A percentile compares a stretch with the other conserved stretches of the same genome.
Evolutionary conservation across 208 protist genomes (phyloP).

Genomic region (Wallacemonas sp.): DNA sequence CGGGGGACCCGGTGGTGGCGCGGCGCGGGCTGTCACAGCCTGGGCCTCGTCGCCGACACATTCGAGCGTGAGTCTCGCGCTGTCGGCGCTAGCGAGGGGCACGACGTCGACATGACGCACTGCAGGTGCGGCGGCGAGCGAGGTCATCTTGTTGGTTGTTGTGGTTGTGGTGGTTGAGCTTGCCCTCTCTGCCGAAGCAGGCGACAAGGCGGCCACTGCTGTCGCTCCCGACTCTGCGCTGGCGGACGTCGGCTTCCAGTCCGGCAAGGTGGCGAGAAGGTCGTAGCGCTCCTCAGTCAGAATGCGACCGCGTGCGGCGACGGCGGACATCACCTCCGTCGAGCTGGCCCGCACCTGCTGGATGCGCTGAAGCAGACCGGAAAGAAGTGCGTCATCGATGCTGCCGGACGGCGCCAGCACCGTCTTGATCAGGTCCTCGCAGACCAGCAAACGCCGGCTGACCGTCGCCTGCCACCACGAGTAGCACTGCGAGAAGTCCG

Average conservation of each 20-base stretch:
- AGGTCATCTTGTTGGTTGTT: too few species aligned
- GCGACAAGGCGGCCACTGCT: not conserved
- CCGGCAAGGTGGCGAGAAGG: constrained; percentile 26
- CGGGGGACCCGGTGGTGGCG: not conserved
- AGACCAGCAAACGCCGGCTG: constrained; percentile 41
- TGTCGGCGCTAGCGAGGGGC: too few species aligned
- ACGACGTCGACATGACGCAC: too few species aligned
- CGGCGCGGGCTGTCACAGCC: not conserved
- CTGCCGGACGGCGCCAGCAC: not conserved
- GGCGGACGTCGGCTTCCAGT: not conserved
- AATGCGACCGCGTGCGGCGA: constrained; percentile 44
- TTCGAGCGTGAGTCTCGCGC: not conserved
- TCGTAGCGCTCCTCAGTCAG: constrained; percentile 65
- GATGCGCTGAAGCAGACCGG: constrained; percentile 28
- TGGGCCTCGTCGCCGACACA: not conserved
- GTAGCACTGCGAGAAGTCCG: constrained; percentile 59
- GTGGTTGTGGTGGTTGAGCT: too few species aligned
- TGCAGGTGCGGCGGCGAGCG: too few species aligned
- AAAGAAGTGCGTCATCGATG: not conserved
- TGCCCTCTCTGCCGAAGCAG: not conserved
- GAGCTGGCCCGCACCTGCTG: constrained; percentile 26
- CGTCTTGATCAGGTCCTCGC: constrained; percentile 34
- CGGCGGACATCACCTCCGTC: constrained; percentile 37
- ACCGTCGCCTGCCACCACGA: constrained; percentile 58
- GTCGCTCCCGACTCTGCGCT: not conserved